A percentile compares a stretch with the other conserved stretches of the same genome.
phyloP scores from a whole-genome alignment of 2,329 filamentous ascomycete species.

The Meredithiella fracta region DNA sequence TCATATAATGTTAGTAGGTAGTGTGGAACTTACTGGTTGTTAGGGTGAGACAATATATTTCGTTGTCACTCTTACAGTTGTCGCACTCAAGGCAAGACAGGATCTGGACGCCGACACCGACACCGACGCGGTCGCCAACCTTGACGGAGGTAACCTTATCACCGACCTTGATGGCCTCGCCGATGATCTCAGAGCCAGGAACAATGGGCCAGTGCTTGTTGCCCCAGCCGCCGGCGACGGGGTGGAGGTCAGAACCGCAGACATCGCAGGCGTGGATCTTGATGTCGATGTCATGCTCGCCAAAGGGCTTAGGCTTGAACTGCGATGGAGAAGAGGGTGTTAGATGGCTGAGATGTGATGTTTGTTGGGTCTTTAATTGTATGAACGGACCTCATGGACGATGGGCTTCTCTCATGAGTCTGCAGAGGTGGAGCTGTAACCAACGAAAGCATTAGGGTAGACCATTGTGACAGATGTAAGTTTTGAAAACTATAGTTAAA shows the following conservation, averaged over 20 bases:
- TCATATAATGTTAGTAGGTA: neutral
- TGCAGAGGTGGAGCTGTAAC: neutral
- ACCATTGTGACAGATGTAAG: neutral
- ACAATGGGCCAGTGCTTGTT: conserved; percentile 38
- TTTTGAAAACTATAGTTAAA: neutral
- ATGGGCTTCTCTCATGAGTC: neutral
- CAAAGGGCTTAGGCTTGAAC: conserved; percentile 69
- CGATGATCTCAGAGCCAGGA: conserved; percentile 40
- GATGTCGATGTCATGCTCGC: conserved; percentile 66
- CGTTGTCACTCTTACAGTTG: conserved; percentile 47
- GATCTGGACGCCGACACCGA: conserved; percentile 46
- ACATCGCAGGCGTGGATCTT: conserved; percentile 63
- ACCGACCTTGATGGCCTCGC: conserved; percentile 45
- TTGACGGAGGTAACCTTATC: conserved; percentile 44
- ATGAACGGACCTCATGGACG: neutral
- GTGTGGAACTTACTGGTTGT: conserved; percentile 24
- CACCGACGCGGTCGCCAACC: conserved; percentile 42
- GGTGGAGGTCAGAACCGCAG: conserved; percentile 52
- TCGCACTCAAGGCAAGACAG: conserved; percentile 48
- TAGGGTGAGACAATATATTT: conserved; percentile 43
- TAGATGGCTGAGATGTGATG: neutral
- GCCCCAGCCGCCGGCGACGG: conserved; percentile 47
- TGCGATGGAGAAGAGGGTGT: conserved; percentile 20
- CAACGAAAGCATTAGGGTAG: conserved; percentile 1
- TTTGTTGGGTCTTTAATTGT: neutral